Conservation (phyloP, 768 basidiomycete genomes). For the Tricholomella constricta region DNA sequence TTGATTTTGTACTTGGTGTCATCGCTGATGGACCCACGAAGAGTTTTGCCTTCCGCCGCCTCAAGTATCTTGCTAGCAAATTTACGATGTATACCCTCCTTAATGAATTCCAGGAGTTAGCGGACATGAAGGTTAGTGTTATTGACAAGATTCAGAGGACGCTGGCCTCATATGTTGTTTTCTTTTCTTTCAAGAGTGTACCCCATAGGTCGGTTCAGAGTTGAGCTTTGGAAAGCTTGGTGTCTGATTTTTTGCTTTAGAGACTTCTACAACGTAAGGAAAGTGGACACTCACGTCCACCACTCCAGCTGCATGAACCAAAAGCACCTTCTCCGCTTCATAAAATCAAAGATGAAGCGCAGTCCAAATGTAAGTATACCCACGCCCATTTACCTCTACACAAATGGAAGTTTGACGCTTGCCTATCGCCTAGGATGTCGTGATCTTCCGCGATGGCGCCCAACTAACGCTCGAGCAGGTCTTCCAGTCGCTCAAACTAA, state of each 20-base stretch:
- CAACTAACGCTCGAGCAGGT: constrained; percentile 89
- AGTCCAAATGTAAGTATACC: constrained; percentile 61
- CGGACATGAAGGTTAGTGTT: constrained; percentile 90
- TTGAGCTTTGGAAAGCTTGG: neutral
- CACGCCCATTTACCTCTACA: neutral
- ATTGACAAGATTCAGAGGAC: neutral
- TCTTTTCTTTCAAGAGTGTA: constrained; percentile 56
- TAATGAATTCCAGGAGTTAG: constrained; percentile 91
- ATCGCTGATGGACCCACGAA: constrained; percentile 96
- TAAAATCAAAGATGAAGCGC: constrained; percentile 97
- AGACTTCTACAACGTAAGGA: constrained; percentile 97
- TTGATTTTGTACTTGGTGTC: constrained; percentile 88
- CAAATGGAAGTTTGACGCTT: neutral
- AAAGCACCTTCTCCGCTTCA: constrained; percentile 96
- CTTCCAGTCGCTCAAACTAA: constrained; percentile 93
- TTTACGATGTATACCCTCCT: constrained; percentile 91
- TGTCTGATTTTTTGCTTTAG: constrained; percentile 39
- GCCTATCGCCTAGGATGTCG: constrained; percentile 68
- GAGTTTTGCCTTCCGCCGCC: constrained; percentile 88
- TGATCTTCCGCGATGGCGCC: constrained; percentile 92
- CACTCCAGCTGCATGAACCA: constrained; percentile 99
- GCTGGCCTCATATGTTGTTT: neutral
- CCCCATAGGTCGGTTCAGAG: constrained; percentile 69
- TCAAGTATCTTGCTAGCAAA: constrained; percentile 91
- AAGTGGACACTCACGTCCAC: constrained; percentile 99